Evolutionary conservation across 805 yeast genomes (phyloP), one percentile per base, ranked within the genome.

Genomic region (Cyberlindnera subsufficiens): DNA sequence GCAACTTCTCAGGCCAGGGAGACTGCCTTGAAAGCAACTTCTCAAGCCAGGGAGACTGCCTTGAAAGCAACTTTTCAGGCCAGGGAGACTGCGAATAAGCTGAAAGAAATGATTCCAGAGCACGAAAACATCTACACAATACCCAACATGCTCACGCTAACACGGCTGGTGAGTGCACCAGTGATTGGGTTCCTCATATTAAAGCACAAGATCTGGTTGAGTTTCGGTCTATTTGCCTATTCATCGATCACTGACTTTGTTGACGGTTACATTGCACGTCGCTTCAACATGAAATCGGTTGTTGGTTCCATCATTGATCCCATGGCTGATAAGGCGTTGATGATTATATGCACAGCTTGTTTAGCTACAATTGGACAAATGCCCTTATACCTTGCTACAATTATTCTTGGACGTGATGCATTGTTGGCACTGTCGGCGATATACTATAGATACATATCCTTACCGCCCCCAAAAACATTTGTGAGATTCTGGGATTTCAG

Each of bases 231-330:
- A 10, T 91, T 93, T 61, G 71, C 79, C 0, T 89, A 88, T 55
- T 89, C 97, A 0, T 84, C 97, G 50, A 60, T 89, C 4, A 91
- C 99, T 0, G 99, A 93, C 61, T 82, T 86, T 49, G 65, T 90
- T 18, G 99, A 93, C 62, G 99, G 99, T 0, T 86, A 65, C 56
- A 78, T 95, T 49, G 99, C 99, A 5, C 71, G 99, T 42, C 75
- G 65, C 46, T 91, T 64, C 68, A 80, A 87, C 43, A 68, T 84
- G 73, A 75, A 79, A 54, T 80, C 96, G 1, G 82, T 86, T 1
- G 75, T 89, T 6, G 99, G 99, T 0, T 82, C 96, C 0, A 81
- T 93, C 14, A 68, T 95, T 30, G 99, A 93, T 56, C 99, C 99
- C 0, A 72, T 88, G 66, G 99, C 99, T 0, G 99, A 93, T 60